A percentile compares a stretch with the other conserved stretches of the same genome.
These are phyloP conservation scores for Globisporangium apiculatum DNA, from an alignment of 352 stramenopile genomes.

Conservation along the genomic window DNA sequence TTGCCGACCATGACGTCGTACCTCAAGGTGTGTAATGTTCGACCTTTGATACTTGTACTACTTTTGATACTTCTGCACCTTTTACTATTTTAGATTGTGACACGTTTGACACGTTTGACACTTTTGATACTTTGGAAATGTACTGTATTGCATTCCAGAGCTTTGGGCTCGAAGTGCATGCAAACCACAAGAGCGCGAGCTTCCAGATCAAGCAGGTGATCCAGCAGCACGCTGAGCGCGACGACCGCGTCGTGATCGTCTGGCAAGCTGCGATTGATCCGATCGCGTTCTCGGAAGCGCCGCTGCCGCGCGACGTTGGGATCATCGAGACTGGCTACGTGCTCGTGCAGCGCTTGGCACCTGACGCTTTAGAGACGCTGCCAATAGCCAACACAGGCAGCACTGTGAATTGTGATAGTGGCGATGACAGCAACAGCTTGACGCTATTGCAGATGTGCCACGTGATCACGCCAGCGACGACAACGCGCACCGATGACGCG, in stretches of 20 bases:
- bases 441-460: slow-evolving; percentile 17
- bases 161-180: slow-evolving; percentile 32
- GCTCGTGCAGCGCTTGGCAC: slow-evolving; percentile 18
- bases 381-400: too few relatives aligned
- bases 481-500: background rate
- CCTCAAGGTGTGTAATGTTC: slow-evolving; percentile 7
- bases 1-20: slow-evolving; percentile 4
- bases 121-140: too few relatives aligned
- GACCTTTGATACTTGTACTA: background rate
- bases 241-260: slow-evolving; percentile 39
- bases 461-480: slow-evolving; percentile 11
- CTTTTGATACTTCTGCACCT: too few relatives aligned
- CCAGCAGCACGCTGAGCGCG: slow-evolving; percentile 21
- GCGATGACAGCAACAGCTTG: background rate
- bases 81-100: background rate
- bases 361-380: too few relatives aligned
- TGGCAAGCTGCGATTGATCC: slow-evolving; percentile 33
- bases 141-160: background rate
- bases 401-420: too few relatives aligned
- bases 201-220: slow-evolving; percentile 32
- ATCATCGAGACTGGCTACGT: slow-evolving; percentile 41
- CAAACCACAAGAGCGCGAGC: slow-evolving; percentile 19
- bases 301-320: slow-evolving; percentile 24
- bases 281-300: slow-evolving; percentile 29
- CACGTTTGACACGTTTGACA: too few relatives aligned